Conservation (phyloP, 2,329 filamentous ascomycete species). For the Xylaria sp. region DNA sequence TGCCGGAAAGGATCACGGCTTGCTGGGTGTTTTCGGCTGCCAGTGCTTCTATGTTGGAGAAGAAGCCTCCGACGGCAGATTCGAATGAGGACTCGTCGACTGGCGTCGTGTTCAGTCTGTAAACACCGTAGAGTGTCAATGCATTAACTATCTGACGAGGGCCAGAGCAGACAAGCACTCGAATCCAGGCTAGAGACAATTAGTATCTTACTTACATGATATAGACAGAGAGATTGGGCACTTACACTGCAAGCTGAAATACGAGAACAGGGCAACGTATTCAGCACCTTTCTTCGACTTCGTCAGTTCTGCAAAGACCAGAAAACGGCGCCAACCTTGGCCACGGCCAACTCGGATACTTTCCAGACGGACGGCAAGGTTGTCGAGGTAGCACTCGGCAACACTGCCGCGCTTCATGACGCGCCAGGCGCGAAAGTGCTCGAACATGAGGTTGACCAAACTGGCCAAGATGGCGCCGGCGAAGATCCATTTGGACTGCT, state of each 20-base stretch:
- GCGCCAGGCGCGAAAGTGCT: slow-evolving; percentile 71
- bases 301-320: slow-evolving; percentile 88
- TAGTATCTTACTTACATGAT: slow-evolving; percentile 12
- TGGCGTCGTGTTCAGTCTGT: slow-evolving; percentile 67
- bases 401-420: slow-evolving; percentile 83
- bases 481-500: slow-evolving; percentile 91
- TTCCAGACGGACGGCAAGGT: slow-evolving; percentile 76
- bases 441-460: slow-evolving; percentile 72
- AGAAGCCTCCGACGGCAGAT: slow-evolving; percentile 68
- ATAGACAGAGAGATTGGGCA: slow-evolving; percentile 4
- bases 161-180: slow-evolving; percentile 83
- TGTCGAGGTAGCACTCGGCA: slow-evolving; percentile 87
- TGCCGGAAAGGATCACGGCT: slow-evolving; percentile 77
- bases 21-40: slow-evolving; percentile 70
- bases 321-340: slow-evolving; percentile 79
- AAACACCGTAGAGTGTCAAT: slow-evolving; percentile 80
- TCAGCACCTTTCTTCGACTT: slow-evolving; percentile 88
- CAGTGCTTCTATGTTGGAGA: slow-evolving; percentile 70
- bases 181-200: slow-evolving; percentile 64
- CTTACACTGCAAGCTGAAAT: slow-evolving; percentile 68
- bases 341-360: slow-evolving; percentile 69
- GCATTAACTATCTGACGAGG: slow-evolving; percentile 89
- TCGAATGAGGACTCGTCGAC: slow-evolving; percentile 47
- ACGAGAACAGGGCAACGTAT: slow-evolving; percentile 85
- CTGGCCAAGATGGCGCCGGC: slow-evolving; percentile 87